Evolutionary conservation across 208 protist species (phyloP), one percentile per base, ranked within the genome.

Genomic region (Acanthamoeba healyi): DNA sequence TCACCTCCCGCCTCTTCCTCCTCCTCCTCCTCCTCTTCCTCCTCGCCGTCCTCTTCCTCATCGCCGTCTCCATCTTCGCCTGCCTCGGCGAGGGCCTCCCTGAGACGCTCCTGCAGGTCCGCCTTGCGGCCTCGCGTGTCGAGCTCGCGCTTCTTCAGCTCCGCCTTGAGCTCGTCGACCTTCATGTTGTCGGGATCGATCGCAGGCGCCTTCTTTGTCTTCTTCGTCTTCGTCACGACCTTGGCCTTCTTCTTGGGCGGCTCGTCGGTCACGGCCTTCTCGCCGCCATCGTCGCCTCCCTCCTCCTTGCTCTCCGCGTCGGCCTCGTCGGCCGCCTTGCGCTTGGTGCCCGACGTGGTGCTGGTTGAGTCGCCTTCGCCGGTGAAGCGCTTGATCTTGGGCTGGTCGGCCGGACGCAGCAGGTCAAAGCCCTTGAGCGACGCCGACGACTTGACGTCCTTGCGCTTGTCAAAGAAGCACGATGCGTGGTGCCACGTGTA

Each of bases 381-480:
- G 51, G 82, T 90, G 40, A 90, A 90, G 17, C 56, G 46, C 36
- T 70, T 65, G 82, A 90, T 65, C 82, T 90, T 90, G 54, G 82
- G 82, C 58, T 90, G 82, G 34, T 90, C 82, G 40, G 82, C 82
- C 17, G 82, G 82, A 19, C 82, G 82, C 14, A 90, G 82, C 6
- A 70, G 49, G 17, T 90, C 54, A 54, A 90, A 90, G 36, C 54
- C 82, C 82, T 90, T 90, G 82, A 90, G 29, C 38, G 22, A 26
- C 54, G 54, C 17, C 32, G 58, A 42, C n/a, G 46, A 61, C 54
- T 70, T 90, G 34, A 90, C 82, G 58, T 90, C 82, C 49, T 24
- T 36, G 22, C 82, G 82, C 82, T 90, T 90, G 82, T 90, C 54
- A 34, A 90, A 90, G 82, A 90, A 90, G 82, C 82, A 90, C 46